Base-by-base conservation (phyloP, 352 stramenopile genomes). In the Pilasporangium apinafurcum region DNA sequence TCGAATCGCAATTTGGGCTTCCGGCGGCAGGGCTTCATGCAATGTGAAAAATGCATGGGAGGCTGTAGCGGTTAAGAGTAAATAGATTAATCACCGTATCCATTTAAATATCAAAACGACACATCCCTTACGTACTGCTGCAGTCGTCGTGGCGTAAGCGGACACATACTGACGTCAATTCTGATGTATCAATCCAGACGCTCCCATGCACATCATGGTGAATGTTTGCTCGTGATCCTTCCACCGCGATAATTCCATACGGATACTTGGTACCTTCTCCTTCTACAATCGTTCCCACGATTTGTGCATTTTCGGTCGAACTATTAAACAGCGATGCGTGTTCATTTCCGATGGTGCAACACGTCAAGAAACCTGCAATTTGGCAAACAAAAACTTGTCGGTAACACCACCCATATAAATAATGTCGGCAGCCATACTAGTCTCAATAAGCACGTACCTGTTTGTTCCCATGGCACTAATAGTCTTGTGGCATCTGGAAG, bases 1-100 rank as follows among this genome's bases (percentile, higher is more conserved):
- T 28, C 74, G 71, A 37, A 86, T 80, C 9, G 71, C 69, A 40
- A 90, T 76, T 48, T 86, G 71, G 4, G 77, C 74, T 53, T 83
- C 69, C 0, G 66, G 31, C 8, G 78, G 78, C 1, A 87, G 53
- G 8, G 54, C 44, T 24, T 75, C 61, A 46, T 76, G 82, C 27
- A 85, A 37, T n/a, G 51, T 61, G 40, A 65, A 87, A 47, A 84
- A 86, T 8, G 65, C 54, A 39, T 89, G 77, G 28, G 41, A 17
- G 0, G 43, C 64, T 72, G 22, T n/a, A 45, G n/a, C 13, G 1
- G 29, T 42, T 25, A 37, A 21, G 54, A 48, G 32, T 37, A 36
- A 5, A 25, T 16, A 29, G 24, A 30, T 25, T 62, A n/a, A 53
- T 17, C 17, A 42, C 16, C 28, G 18, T 17, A 63, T 29, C n/a